Conservation (phyloP, 148 eudicot genomes). For the Vaccinium macrocarpon region DNA sequence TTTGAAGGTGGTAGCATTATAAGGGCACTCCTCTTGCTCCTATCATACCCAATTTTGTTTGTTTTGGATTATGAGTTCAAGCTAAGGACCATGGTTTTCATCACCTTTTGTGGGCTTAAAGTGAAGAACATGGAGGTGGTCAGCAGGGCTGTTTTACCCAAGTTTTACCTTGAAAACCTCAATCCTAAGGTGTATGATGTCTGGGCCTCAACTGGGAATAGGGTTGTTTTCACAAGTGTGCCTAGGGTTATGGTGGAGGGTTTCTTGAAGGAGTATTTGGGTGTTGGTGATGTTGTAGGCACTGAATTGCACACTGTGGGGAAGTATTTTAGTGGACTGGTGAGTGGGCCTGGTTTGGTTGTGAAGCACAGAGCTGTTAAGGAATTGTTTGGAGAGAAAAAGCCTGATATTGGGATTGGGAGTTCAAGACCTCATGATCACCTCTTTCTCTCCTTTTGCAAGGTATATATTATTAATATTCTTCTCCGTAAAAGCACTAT, state of each 20-base stretch:
- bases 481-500: no score
- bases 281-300: slow-evolving; percentile 55
- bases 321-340: slow-evolving; percentile 51
- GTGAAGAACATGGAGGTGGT: slow-evolving; percentile 56
- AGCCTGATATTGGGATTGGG: slow-evolving; percentile 72
- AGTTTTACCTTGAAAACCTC: slow-evolving; percentile 78
- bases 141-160: slow-evolving; percentile 75
- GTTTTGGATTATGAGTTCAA: slow-evolving; percentile 43
- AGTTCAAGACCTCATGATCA: slow-evolving; percentile 51
- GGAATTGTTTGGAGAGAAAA: slow-evolving; percentile 55
- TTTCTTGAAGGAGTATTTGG: slow-evolving; percentile 71
- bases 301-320: slow-evolving; percentile 65
- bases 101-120: slow-evolving; percentile 85
- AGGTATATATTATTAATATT: slow-evolving; percentile 41
- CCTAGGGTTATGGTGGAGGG: slow-evolving; percentile 93
- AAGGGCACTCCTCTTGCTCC: slow-evolving; percentile 65
- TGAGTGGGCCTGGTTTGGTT: slow-evolving; percentile 41
- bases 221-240: slow-evolving; percentile 57
- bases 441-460: slow-evolving; percentile 59
- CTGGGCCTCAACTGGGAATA: slow-evolving; percentile 31
- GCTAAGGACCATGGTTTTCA: slow-evolving; percentile 72
- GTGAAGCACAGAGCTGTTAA: slow-evolving; percentile 54
- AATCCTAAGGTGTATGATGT: slow-evolving; percentile 57
- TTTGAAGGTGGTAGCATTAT: slow-evolving; percentile 91
- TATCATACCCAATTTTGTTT: slow-evolving; percentile 49